A percentile compares a stretch with the other conserved stretches of the same genome.
phyloP scores from a whole-genome alignment of 2,329 filamentous ascomycete genomes.

The Pyrenophora tritici-repentis region DNA sequence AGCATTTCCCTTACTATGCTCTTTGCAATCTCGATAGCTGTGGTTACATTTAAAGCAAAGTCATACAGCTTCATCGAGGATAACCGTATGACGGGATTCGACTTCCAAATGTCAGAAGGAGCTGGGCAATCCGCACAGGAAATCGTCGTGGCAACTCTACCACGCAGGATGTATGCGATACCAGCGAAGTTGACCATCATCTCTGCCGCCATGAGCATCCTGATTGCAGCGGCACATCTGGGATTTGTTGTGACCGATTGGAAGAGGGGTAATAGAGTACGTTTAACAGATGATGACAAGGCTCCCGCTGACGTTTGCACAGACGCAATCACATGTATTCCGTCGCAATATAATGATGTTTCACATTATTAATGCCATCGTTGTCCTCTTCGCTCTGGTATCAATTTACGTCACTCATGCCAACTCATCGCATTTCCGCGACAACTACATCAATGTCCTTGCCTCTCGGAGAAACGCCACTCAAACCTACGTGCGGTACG shows the following conservation, averaged over 20 bases:
- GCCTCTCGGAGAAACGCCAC: constrained; percentile 22
- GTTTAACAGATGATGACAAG: not conserved
- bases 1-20: constrained; percentile 24
- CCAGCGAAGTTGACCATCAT: constrained; percentile 39
- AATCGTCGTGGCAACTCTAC: constrained; percentile 37
- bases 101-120: constrained; percentile 24
- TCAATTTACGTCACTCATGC: constrained; percentile 39
- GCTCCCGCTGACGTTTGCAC: not conserved
- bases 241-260: constrained; percentile 33
- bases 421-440: constrained; percentile 34
- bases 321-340: constrained; percentile 41
- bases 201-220: constrained; percentile 28
- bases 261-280: constrained; percentile 33
- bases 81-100: constrained; percentile 39
- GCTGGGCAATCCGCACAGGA: constrained; percentile 13
- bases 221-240: constrained; percentile 26
- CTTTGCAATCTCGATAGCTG: constrained; percentile 23
- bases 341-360: constrained; percentile 43
- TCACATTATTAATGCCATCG: constrained; percentile 35
- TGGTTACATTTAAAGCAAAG: constrained; percentile 36
- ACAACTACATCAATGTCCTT: constrained; percentile 32
- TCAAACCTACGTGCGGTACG: constrained; percentile 29
- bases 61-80: constrained; percentile 43
- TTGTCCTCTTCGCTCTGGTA: constrained; percentile 40
- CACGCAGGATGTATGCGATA: constrained; percentile 27